Evolutionary conservation across 176 grass and related monocot genomes (phyloP), one percentile per base, ranked within the genome.

Genomic region (Eragrostis curvula): DNA sequence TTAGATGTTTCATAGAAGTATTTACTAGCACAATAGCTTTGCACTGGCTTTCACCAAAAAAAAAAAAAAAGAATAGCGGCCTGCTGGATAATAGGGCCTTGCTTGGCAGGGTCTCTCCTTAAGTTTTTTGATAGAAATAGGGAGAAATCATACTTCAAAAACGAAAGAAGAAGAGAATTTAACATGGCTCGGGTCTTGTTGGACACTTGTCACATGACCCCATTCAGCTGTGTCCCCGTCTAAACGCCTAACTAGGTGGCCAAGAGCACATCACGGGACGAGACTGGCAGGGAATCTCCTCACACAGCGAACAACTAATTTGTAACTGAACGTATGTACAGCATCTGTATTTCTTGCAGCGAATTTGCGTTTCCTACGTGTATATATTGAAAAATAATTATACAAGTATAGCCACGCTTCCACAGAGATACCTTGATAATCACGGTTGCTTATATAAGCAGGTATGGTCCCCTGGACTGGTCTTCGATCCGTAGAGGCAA

Each of bases 401-500:
- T 5, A 32, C 42, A 79, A 41, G 27, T 36, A 57, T 77, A 61
- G 13, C 24, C 12, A 4, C 58, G 14, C 58, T 61, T 14, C 23
- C 24, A 12, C 45, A 23, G 5, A 42, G 25, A 24, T 75, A 50
- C 40, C 8, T 28, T 73, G 86, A 94, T 91, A 91, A 73, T 8
- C 68, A 1, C 1, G 0, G 0, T 0, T 0, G 41, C 92, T 89
- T 94, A 91, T 94, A 91, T 89, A 94, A 86, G 88, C 75, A 62
- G 6, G 0, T 64, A 8, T 11, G 21, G 9, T 56, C 49, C 41
- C 42, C 7, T 43, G 49, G 68, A 28, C 11, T 44, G 42, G 53
- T 66, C 20, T 72, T 45, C 21, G 13, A 52, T 12, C 68, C 6
- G 12, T 17, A 57, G 61, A n/a, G 44, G 45, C 58, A 67, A 41